Percentiles rank a stretch among this genome's conserved stretches.
Conservation (phyloP, 306 rosid species). For the Citrullus amarus region DNA sequence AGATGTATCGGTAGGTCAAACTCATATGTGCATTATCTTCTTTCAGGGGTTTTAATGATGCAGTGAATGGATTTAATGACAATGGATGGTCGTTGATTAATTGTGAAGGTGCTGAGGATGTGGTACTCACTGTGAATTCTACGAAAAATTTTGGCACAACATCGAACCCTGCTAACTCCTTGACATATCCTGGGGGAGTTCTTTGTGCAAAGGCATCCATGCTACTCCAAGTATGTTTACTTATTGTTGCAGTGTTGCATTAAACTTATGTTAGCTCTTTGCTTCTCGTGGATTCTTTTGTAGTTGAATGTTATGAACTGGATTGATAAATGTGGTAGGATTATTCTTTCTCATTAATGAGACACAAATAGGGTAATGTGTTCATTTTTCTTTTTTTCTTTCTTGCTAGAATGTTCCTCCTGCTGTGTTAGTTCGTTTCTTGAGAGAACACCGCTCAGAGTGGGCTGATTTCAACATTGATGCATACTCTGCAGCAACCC, state of each 20-base stretch:
- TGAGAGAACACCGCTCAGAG: slow-evolving; percentile 96
- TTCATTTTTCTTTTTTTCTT: slow-evolving; percentile 1
- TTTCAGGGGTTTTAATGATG: slow-evolving; percentile 88
- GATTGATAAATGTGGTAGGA: not conserved
- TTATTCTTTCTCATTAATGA: not conserved
- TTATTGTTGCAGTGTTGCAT: not conserved
- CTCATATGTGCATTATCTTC: not conserved
- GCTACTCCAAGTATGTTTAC: slow-evolving; percentile 74
- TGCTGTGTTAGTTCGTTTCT: slow-evolving; percentile 80
- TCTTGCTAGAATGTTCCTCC: slow-evolving; percentile 78
- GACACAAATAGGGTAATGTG: not conserved
- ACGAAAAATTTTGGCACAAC: slow-evolving; percentile 52
- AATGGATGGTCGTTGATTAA: slow-evolving; percentile 86
- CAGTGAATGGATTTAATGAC: slow-evolving; percentile 91
- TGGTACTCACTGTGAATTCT: slow-evolving; percentile 68
- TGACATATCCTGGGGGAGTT: slow-evolving; percentile 73
- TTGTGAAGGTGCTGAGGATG: slow-evolving; percentile 85
- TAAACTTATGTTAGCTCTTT: not conserved
- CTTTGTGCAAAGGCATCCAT: slow-evolving; percentile 97
- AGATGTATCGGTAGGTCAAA: no score
- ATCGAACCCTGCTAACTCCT: slow-evolving; percentile 59
- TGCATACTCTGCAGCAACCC: slow-evolving; percentile 71
- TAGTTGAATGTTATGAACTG: not conserved
- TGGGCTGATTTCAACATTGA: slow-evolving; percentile 99
- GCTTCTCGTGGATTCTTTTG: not conserved